phyloP scores from a whole-genome alignment of 495 filamentous ascomycete species.

The Tuber umbilicatum region DNA sequence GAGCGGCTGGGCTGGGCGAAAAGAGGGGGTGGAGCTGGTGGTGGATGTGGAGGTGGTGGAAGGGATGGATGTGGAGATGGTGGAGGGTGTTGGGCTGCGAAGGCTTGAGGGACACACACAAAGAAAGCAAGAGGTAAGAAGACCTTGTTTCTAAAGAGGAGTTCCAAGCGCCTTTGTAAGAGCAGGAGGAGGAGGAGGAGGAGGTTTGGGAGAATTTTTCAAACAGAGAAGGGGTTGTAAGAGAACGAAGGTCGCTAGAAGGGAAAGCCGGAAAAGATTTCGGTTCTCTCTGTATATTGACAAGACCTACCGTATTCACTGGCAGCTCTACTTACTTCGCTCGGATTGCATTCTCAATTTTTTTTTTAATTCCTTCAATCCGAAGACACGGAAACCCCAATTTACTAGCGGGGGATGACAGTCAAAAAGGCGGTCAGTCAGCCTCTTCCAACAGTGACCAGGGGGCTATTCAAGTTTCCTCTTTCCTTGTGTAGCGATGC shows the following conservation, averaged over 20 bases:
- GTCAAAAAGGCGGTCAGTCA: neutral
- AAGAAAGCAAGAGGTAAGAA: neutral
- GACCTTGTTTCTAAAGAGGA: neutral
- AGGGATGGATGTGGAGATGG: slow-evolving; percentile 8
- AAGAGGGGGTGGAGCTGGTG: neutral
- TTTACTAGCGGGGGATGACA: neutral
- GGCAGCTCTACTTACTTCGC: neutral
- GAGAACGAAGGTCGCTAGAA: neutral
- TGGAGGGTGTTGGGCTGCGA: slow-evolving; percentile 9
- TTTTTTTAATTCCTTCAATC: neutral
- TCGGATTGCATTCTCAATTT: neutral
- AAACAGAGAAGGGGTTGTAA: neutral
- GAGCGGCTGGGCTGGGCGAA: slow-evolving; percentile 1
- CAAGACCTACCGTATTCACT: neutral
- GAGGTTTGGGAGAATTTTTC: neutral
- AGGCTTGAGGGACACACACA: slow-evolving; percentile 21
- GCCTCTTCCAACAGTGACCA: neutral
- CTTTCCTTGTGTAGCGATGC: neutral
- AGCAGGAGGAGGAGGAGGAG: no score
- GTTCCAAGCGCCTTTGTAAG: neutral
- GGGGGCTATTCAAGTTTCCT: neutral
- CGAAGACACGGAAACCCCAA: neutral
- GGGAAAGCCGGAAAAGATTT: neutral
- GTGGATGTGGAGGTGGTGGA: slow-evolving; percentile 5
- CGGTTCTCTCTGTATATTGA: neutral